These are phyloP conservation scores for Rhodomyrtus tomentosa DNA, from an alignment of 345 rosid genomes.

Conservation along the genomic window DNA sequence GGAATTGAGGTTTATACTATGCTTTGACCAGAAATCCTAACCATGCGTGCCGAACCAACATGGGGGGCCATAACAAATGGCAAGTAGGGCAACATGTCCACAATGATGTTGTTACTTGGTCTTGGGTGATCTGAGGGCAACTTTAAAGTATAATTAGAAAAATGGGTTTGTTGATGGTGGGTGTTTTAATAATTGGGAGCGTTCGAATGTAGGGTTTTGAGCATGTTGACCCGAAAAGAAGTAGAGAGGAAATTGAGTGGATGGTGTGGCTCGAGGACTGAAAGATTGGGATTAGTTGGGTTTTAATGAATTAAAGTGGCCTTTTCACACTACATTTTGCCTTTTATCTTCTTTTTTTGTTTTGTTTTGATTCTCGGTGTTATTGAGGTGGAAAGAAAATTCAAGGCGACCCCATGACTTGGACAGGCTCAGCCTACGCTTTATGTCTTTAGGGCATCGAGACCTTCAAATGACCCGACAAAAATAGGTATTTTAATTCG, in stretches of 20 bases:
- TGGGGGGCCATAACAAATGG: background rate
- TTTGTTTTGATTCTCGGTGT: background rate
- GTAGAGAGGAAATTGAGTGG: background rate
- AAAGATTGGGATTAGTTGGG: constrained; percentile 11
- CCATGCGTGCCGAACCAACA: constrained; percentile 4
- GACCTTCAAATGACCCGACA: constrained; percentile 31
- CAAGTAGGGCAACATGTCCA: constrained; percentile 28
- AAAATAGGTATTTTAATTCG: background rate
- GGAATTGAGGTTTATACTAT: background rate
- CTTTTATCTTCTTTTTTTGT: background rate
- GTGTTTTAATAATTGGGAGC: background rate
- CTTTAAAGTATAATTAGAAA: constrained; percentile 9
- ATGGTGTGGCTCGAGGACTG: constrained; percentile 60
- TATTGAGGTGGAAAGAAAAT: background rate
- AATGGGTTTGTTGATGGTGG: constrained; percentile 1
- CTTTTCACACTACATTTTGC: background rate
- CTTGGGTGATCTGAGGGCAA: constrained; percentile 10
- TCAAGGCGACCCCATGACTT: background rate
- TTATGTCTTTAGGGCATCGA: constrained; percentile 14
- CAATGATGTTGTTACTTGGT: constrained; percentile 16
- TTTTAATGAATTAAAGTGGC: background rate
- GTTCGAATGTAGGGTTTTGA: constrained; percentile 15
- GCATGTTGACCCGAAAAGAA: constrained; percentile 23
- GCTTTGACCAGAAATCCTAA: background rate
- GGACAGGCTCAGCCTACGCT: constrained; percentile 1